Conservation (phyloP, 1,139 yeast genomes). For the Meyerozyma carpophila region DNA sequence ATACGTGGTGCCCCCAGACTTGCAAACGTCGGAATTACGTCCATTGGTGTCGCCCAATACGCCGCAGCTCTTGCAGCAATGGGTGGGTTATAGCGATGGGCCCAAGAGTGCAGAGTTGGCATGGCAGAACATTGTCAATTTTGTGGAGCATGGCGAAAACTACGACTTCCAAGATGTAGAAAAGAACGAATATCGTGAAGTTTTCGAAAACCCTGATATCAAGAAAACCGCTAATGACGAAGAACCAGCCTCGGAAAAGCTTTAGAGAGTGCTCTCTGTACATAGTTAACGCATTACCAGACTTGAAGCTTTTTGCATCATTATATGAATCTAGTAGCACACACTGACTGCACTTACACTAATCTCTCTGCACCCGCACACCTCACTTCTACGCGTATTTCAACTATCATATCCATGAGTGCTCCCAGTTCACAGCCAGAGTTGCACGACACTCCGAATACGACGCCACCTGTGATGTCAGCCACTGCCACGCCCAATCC, state of each 20-base stretch:
- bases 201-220: constrained; percentile 16
- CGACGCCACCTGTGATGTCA: constrained; percentile 6
- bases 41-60: constrained; percentile 70
- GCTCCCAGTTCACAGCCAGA: neutral
- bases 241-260: neutral
- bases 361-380: neutral
- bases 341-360: neutral
- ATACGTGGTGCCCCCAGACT: constrained; percentile 70
- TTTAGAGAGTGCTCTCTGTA: neutral
- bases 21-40: constrained; percentile 43
- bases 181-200: constrained; percentile 38
- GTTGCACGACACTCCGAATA: constrained; percentile 5
- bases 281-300: neutral
- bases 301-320: neutral
- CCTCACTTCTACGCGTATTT: neutral
- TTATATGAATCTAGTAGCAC: neutral
- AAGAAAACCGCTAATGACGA: neutral
- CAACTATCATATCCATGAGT: neutral
- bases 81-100: constrained; percentile 64
- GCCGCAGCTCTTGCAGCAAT: constrained; percentile 66
- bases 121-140: constrained; percentile 67
- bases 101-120: constrained; percentile 72
- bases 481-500: constrained; percentile 6
- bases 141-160: constrained; percentile 64
- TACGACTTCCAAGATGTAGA: constrained; percentile 37